phyloP scores from a whole-genome alignment of 179 eudicot species.

The Sideroxylon spinosum region DNA sequence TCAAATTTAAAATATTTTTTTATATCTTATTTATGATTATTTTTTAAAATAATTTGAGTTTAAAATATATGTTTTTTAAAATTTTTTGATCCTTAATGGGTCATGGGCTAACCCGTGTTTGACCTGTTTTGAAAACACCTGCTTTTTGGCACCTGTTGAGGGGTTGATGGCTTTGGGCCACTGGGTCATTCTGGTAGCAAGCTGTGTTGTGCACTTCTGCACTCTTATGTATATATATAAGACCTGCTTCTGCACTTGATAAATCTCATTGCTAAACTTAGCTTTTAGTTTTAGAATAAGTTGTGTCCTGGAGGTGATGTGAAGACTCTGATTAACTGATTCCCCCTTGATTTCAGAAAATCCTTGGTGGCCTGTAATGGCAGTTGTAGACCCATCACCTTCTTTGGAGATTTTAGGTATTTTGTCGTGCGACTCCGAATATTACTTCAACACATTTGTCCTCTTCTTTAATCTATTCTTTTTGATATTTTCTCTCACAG shows the following conservation, averaged over 20 bases:
- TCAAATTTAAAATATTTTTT: too few species aligned
- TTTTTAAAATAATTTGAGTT: too few species aligned
- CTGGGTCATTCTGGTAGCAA: too few species aligned
- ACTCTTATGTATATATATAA: too few species aligned
- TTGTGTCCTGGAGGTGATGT: neutral
- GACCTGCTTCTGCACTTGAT: neutral
- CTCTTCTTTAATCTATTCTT: neutral
- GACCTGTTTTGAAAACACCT: too few species aligned
- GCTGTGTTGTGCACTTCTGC: too few species aligned
- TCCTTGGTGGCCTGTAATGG: conserved; percentile 31
- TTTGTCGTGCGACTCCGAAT: conserved; percentile 4
- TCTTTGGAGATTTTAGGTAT: conserved; percentile 56
- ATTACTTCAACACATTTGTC: neutral
- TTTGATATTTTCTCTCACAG: conserved; percentile 28
- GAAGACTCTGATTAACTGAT: neutral
- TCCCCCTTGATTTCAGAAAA: neutral
- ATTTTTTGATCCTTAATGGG: too few species aligned
- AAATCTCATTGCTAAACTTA: neutral
- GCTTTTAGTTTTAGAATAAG: neutral
- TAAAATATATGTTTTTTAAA: too few species aligned
- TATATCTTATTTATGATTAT: too few species aligned
- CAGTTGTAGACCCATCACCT: conserved; percentile 38
- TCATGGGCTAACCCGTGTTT: too few species aligned
- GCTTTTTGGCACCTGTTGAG: too few species aligned
- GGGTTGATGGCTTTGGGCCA: too few species aligned